Conservation (phyloP, 495 filamentous ascomycete genomes). For the Penicillium simplicissimum region DNA sequence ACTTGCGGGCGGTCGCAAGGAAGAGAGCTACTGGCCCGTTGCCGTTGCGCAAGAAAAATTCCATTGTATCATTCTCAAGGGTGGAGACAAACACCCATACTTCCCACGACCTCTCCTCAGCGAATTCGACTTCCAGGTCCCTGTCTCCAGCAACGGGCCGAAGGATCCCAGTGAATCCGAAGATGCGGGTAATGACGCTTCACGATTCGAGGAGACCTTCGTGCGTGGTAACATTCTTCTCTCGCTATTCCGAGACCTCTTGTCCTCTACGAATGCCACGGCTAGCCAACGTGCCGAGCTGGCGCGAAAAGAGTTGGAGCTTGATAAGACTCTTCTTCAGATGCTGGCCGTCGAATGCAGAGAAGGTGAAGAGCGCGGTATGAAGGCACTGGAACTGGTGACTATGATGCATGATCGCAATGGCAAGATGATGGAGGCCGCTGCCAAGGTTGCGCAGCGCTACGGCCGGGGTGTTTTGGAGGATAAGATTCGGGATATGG, state of each 20-base stretch:
- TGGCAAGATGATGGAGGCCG: conserved; percentile 83
- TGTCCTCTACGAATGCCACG: conserved; percentile 59
- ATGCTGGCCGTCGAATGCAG: conserved; percentile 87
- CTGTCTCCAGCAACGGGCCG: conserved; percentile 58
- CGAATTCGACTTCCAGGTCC: conserved; percentile 91
- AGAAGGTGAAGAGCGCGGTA: conserved; percentile 87
- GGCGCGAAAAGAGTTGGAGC: conserved; percentile 68
- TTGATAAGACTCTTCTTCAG: conserved; percentile 87
- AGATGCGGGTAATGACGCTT: conserved; percentile 41
- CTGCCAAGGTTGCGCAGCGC: conserved; percentile 77
- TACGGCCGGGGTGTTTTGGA: conserved; percentile 74
- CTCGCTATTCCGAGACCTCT: conserved; percentile 68
- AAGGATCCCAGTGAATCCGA: conserved; percentile 41
- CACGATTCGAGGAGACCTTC: conserved; percentile 70
- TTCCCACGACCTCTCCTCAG: conserved; percentile 89
- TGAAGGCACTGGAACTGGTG: conserved; percentile 89
- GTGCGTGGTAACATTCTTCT: conserved; percentile 72
- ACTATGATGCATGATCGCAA: conserved; percentile 72
- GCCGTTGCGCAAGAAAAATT: conserved; percentile 90
- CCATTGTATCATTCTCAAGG: conserved; percentile 98
- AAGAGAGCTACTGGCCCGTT: conserved; percentile 92
- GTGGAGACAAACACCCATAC: conserved; percentile 88
- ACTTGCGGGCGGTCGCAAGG: conserved; percentile 76
- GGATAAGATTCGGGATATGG: conserved; percentile 83
- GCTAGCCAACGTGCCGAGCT: conserved; percentile 66